Conservation (phyloP, 257 asterid species). For the Pogostemon cablin region DNA sequence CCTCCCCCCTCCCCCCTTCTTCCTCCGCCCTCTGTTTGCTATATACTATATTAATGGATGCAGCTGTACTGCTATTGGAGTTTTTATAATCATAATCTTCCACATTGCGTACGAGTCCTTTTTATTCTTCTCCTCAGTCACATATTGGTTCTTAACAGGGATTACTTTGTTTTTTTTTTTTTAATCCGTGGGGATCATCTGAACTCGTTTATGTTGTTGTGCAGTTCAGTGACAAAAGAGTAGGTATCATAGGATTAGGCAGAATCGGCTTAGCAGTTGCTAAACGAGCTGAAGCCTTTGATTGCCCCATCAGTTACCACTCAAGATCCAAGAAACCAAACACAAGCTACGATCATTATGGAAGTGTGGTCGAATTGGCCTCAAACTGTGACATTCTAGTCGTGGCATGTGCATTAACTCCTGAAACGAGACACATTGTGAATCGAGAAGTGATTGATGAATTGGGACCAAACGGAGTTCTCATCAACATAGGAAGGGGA, state of each 20-base stretch:
- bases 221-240: constrained; percentile 80
- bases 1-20: neutral
- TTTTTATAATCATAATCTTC: no score
- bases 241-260: constrained; percentile 81
- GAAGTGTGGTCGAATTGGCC: constrained; percentile 61
- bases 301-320: constrained; percentile 69
- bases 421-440: constrained; percentile 66
- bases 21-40: no score
- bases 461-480: constrained; percentile 73
- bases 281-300: constrained; percentile 70
- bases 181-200: neutral
- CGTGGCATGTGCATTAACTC: constrained; percentile 73
- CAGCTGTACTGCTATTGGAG: neutral
- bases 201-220: constrained; percentile 25
- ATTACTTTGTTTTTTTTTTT: neutral
- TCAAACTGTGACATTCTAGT: constrained; percentile 72
- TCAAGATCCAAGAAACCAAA: constrained; percentile 62
- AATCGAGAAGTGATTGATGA: constrained; percentile 73
- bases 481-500: constrained; percentile 85
- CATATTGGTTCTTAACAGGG: neutral
- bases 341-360: constrained; percentile 52
- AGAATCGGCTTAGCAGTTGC: constrained; percentile 83
- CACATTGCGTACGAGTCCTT: no score
- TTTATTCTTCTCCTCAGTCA: neutral
- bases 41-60: no score